phyloP scores from a whole-genome alignment of 495 filamentous ascomycete genomes.

The Xylaria nigripes region DNA sequence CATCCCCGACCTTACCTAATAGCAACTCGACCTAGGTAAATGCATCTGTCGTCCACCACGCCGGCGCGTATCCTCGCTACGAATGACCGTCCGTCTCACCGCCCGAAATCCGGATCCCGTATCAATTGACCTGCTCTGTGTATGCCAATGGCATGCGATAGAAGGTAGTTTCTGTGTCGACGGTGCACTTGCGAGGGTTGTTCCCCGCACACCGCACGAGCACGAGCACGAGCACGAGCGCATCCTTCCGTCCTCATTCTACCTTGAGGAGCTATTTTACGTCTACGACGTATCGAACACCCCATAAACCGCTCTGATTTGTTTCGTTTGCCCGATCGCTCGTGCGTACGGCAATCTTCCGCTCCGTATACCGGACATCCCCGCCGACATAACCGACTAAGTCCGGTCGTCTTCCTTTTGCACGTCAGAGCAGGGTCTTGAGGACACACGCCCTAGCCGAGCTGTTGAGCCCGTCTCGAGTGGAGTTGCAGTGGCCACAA shows the following conservation, averaged over 20 bases:
- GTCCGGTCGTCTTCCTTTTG: constrained; percentile 6
- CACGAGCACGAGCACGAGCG: constrained; percentile 19
- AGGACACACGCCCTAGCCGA: not conserved
- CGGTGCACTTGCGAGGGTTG: constrained; percentile 44
- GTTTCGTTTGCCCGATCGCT: not conserved
- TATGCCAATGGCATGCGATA: constrained; percentile 41
- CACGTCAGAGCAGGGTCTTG: constrained; percentile 20
- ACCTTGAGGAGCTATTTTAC: constrained; percentile 3
- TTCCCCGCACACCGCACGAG: constrained; percentile 46
- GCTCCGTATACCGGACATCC: constrained; percentile 6
- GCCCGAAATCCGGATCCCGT: constrained; percentile 1
- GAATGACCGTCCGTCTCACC: not conserved
- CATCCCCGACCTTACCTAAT: constrained; percentile 1
- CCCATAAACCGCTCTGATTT: not conserved
- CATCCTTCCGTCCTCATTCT: constrained; percentile 15
- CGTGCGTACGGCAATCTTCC: not conserved
- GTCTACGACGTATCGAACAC: constrained; percentile 8
- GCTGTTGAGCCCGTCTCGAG: constrained; percentile 14
- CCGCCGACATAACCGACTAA: constrained; percentile 4
- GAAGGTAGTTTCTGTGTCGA: constrained; percentile 37
- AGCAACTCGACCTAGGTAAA: not conserved
- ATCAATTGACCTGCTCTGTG: constrained; percentile 2
- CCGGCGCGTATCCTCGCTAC: constrained; percentile 4
- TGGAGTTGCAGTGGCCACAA: not conserved
- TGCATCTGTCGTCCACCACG: not conserved